Evolutionary conservation across 768 basidiomycete species (phyloP), one percentile per base, ranked within the genome.

Genomic region (Agaricus sinodeliciosus): DNA sequence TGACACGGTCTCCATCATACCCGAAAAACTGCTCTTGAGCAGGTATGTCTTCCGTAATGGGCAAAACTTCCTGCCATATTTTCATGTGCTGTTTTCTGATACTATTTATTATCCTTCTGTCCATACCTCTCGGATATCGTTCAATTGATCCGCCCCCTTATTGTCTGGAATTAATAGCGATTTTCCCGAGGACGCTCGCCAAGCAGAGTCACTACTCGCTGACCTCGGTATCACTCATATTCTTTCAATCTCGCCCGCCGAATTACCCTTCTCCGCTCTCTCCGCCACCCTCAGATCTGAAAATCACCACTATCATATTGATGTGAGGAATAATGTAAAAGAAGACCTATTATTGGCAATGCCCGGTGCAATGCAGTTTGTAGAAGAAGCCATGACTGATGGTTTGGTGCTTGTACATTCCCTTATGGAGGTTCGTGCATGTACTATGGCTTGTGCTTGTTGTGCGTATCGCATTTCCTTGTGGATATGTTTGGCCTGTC

Each of bases 341-440:
- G 75, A 71, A 16, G 69, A 63, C 3, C 64, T 81, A 9, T 57
- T 83, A 3, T 59, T 78, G 19, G 68, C 71, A 6, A 67, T 84
- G 3, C 76, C 75, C 9, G 67, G 66, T 5, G 65, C 72, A n/a
- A 77, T 75, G 50, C 59, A 62, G 36, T 80, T 76, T 54, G 70
- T 82, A n/a, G 60, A 65, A 13, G 61, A 72, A 19, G 76, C 77
- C 0, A 54, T 47, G 52, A 58, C 77, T 6, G 71, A 71, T 4
- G 77, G 76, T 2, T 67, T 65, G 27, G 76, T 84, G 15, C 75
- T 85, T 19, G 73, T 85, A 18, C 74, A 82, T 62, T 81, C 72
- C 34, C 65, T 68, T 11, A 67, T 72, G n/a, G 83, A 84, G 54
- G 71, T 74, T 9, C 72, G 76, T 43, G 79, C 80, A 15, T 81